These are phyloP conservation scores for Aphanomyces invadans DNA, from an alignment of 352 stramenopile species.

Conservation along the genomic window DNA sequence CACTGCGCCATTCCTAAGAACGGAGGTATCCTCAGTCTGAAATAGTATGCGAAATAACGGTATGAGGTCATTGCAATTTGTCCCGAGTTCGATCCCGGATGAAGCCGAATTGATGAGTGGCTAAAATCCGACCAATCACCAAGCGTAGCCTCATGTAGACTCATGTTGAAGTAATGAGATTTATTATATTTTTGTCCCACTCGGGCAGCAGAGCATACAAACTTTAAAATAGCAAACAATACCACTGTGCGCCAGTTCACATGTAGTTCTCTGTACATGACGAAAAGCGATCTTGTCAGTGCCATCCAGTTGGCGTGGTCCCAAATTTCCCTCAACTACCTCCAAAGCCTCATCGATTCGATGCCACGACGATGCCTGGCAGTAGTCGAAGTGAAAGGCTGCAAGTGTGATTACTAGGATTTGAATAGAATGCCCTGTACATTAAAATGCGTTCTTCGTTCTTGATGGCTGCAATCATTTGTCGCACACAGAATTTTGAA, in stretches of 20 bases:
- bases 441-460: too few species aligned
- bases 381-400: too few species aligned
- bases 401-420: too few species aligned
- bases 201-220: not conserved
- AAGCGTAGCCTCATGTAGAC: not conserved
- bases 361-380: too few species aligned
- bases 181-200: not conserved
- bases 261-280: not conserved
- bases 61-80: not conserved
- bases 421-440: too few species aligned
- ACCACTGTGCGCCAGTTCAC: not conserved
- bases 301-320: too few species aligned
- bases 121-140: not conserved
- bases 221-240: not conserved
- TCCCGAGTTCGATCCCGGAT: not conserved
- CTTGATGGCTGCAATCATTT: too few species aligned
- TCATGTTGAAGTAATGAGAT: not conserved
- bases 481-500: too few species aligned
- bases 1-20: not conserved
- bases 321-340: too few species aligned
- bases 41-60: not conserved
- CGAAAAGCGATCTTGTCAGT: too few species aligned
- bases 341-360: too few species aligned
- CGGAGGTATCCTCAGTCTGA: not conserved
- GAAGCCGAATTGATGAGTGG: not conserved